Evolutionary conservation across 257 asterid genomes (phyloP).

Genomic region (Cinchona pubescens): DNA sequence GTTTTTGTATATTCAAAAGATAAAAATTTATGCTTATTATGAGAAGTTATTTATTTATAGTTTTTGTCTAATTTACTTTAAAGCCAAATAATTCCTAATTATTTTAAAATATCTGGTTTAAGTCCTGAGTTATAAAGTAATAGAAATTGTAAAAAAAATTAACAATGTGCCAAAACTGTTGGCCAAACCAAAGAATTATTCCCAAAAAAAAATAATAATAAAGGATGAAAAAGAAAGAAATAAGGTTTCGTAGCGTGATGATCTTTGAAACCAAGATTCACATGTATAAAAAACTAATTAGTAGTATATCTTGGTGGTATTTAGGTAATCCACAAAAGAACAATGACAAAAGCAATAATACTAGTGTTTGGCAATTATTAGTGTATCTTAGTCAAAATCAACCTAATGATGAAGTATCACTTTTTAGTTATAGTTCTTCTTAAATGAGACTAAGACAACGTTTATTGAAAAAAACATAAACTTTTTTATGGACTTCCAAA

Average conservation of each 20-base stretch:
- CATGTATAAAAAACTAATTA: background rate
- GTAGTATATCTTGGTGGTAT: too few species aligned
- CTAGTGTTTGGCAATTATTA: too few species aligned
- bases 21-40: background rate
- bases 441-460: too few species aligned
- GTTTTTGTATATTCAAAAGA: too few species aligned
- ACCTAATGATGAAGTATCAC: background rate
- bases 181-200: background rate
- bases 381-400: slow-evolving; percentile 8
- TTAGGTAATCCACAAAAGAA: background rate
- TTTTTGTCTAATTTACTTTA: too few species aligned
- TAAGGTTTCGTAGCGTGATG: background rate
- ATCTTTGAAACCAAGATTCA: background rate
- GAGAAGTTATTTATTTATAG: background rate
- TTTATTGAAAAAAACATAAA: too few species aligned
- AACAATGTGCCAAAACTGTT: too few species aligned
- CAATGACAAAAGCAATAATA: too few species aligned
- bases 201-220: background rate
- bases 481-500: background rate
- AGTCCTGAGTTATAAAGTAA: background rate
- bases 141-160: background rate
- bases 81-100: too few species aligned
- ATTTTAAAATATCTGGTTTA: too few species aligned
- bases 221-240: background rate
- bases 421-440: background rate